These are phyloP conservation scores for Zelopaecilomyces penicillatus DNA, from an alignment of 2,329 filamentous ascomycete genomes.

Conservation along the genomic window DNA sequence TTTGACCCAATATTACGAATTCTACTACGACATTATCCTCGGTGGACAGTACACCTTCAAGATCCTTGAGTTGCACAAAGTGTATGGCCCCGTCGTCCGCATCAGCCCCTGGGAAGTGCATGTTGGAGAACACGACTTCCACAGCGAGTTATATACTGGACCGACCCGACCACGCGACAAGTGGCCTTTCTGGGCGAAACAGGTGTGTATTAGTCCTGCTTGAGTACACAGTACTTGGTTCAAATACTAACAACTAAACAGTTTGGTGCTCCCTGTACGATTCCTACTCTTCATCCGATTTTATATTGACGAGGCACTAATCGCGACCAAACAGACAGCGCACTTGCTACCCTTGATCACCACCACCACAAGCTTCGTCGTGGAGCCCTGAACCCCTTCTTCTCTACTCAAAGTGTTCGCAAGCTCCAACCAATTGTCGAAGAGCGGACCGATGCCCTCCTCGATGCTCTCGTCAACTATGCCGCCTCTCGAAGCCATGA, in stretches of 20 bases:
- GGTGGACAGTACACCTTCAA: constrained; percentile 34
- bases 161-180: constrained; percentile 22
- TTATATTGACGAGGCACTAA: neutral
- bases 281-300: no score
- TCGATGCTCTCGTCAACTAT: constrained; percentile 21
- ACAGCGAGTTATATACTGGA: constrained; percentile 29
- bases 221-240: no score
- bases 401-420: constrained; percentile 27
- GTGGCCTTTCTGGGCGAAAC: constrained; percentile 28
- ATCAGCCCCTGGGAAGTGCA: constrained; percentile 33
- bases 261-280: constrained; percentile 26
- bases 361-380: constrained; percentile 25
- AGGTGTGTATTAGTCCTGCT: constrained; percentile 15
- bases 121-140: constrained; percentile 29
- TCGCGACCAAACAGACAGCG: constrained; percentile 18
- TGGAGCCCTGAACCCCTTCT: constrained; percentile 28
- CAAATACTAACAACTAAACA: constrained; percentile 7
- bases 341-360: constrained; percentile 27
- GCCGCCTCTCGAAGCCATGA: constrained; percentile 15
- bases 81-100: constrained; percentile 33
- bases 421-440: constrained; percentile 30
- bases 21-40: constrained; percentile 35
- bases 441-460: constrained; percentile 25
- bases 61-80: constrained; percentile 31
- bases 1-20: constrained; percentile 31